phyloP scores from a whole-genome alignment of 2,329 filamentous ascomycete genomes.

The Kalmusia sp. region DNA sequence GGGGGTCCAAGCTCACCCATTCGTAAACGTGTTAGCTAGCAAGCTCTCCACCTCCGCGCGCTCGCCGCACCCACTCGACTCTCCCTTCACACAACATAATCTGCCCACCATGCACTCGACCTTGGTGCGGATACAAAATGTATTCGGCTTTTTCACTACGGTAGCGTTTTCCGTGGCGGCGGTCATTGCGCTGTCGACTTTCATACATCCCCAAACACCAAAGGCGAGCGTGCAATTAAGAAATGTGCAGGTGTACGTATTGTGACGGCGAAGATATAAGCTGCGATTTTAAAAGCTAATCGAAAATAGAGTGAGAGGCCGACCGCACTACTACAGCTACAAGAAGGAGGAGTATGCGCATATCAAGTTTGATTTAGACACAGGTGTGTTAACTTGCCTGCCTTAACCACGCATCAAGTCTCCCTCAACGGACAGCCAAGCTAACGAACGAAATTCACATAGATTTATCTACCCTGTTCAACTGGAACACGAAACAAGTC shows the following conservation, averaged over 20 bases:
- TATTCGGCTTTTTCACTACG: conserved; percentile 98
- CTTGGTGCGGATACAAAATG: conserved; percentile 83
- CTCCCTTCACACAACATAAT: conserved; percentile 2
- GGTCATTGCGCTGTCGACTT: conserved; percentile 80
- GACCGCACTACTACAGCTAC: conserved; percentile 92
- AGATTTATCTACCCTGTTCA: conserved; percentile 92
- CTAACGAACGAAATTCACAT: neutral
- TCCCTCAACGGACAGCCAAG: neutral
- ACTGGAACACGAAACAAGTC: conserved; percentile 98
- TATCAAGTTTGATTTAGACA: conserved; percentile 90
- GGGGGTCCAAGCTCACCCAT: conserved; percentile 12
- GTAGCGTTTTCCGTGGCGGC: conserved; percentile 83
- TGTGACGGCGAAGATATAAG: neutral
- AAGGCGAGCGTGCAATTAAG: conserved; percentile 69
- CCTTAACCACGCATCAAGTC: neutral
- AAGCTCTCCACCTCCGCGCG: conserved; percentile 20
- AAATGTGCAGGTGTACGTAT: conserved; percentile 81
- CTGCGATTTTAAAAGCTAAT: neutral
- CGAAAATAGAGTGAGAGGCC: conserved; percentile 75
- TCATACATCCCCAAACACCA: conserved; percentile 73
- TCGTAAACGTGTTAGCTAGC: conserved; percentile 43
- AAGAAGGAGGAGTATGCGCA: conserved; percentile 97
- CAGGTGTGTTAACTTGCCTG: conserved; percentile 55
- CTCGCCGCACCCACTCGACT: conserved; percentile 7
- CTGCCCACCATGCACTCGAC: conserved; percentile 79